Evolutionary conservation across 1,284 basidiomycete genomes (phyloP), one percentile per base, ranked within the genome.

Genomic region (Irpex rosettiformis): DNA sequence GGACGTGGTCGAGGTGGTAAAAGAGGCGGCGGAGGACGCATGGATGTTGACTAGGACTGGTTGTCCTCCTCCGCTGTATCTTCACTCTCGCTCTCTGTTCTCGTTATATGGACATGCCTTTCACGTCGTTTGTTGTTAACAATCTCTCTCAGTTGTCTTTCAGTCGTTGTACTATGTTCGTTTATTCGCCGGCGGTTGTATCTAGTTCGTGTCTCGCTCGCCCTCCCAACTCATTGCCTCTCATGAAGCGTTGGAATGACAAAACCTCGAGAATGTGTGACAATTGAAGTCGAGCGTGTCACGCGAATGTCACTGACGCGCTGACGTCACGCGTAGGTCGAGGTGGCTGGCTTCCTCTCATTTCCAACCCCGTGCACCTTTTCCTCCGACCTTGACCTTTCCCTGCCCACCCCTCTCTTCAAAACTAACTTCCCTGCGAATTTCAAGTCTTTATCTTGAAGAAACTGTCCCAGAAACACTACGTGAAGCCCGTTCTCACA

Each of bases 41-140:
- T 77, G 76, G 73, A 75, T 42, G 54, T 76, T 58, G 76, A 77
- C 63, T 70, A 52, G 64, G 18, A 10, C 10, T 18, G 10, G 18
- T 11, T 18, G 10, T 21, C 3, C 13, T 47, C 43, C 11, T 10
- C 21, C n/a, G 8, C 18, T 47, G 4, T 24, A 18, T 16, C 33
- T 16, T 37, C 16, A 11, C 16, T 11, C 33, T 16, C 33, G 33
- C 33, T 16, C 10, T 37, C 16, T 3, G 16, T 16, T 16, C 33
- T 16, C 33, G 33, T 37, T 37, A 37, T 37, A 37, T 21, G 43
- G 43, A 47, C 43, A 24, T 47, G 13, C 22, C 22, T 24, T 24
- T 47, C 11, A 16, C 18, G 22, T 47, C n/a, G n/a, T 3, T 18
- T 47, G 43, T 47, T 24, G n/a, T 21, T 47, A 47, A 16, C 43